These are phyloP conservation scores for Sarocladium kiliense DNA, from an alignment of 2,329 filamentous ascomycete species.

Conservation along the genomic window DNA sequence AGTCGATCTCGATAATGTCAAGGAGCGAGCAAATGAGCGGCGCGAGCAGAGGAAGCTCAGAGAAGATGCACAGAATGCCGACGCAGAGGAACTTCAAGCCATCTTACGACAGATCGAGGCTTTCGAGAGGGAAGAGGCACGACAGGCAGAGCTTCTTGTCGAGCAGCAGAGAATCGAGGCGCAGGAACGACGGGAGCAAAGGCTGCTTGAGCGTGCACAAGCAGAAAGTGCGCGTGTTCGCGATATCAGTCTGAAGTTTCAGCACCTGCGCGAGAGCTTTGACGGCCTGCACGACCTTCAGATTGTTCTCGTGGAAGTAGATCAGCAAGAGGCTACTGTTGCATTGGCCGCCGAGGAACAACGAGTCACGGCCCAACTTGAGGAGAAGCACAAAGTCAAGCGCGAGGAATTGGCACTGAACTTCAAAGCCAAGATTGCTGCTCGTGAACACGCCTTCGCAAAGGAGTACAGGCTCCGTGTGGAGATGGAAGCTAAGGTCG, in stretches of 20 bases:
- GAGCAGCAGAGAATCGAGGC: constrained; percentile 30
- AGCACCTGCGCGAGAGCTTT: constrained; percentile 29
- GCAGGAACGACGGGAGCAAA: constrained; percentile 30
- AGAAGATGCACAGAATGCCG: constrained; percentile 22
- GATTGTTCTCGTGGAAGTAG: constrained; percentile 26
- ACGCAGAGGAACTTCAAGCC: constrained; percentile 29
- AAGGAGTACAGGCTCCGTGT: constrained; percentile 37
- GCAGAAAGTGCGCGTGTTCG: constrained; percentile 35
- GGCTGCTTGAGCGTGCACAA: constrained; percentile 31
- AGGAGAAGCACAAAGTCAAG: constrained; percentile 27
- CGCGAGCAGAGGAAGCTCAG: constrained; percentile 25
- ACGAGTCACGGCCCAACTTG: constrained; percentile 23
- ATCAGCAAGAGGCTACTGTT: constrained; percentile 31
- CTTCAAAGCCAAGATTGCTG: constrained; percentile 23
- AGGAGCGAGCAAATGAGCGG: constrained; percentile 28
- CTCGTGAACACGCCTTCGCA: constrained; percentile 28
- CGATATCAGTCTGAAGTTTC: constrained; percentile 33
- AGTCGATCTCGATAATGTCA: constrained; percentile 36
- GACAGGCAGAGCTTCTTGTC: constrained; percentile 32
- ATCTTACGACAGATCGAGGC: constrained; percentile 42
- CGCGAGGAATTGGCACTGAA: constrained; percentile 21
- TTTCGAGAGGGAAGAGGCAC: constrained; percentile 40
- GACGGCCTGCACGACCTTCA: constrained; percentile 38
- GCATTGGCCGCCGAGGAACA: constrained; percentile 18
- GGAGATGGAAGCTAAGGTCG: constrained; percentile 34